Percentiles rank a stretch among this genome's conserved stretches.
Evolutionary conservation across 169 alveolate species (phyloP).

Genomic region (Plasmodium sp.): DNA sequence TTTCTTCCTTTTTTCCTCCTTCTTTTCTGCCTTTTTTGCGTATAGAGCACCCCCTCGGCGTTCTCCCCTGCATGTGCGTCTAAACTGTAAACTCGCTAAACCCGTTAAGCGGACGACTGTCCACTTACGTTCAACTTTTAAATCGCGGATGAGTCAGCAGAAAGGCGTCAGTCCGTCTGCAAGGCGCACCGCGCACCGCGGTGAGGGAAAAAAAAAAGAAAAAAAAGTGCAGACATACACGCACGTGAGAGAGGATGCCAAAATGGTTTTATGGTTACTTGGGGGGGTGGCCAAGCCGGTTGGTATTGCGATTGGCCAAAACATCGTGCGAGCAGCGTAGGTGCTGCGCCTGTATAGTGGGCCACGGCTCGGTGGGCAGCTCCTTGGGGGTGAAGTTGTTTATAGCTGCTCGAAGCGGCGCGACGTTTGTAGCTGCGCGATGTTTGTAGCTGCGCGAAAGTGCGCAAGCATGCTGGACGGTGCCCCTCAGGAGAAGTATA

Average conservation of each 20-base stretch:
- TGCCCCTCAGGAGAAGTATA: conserved; percentile 25
- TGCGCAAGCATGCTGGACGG: no score
- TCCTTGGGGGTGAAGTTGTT: no score
- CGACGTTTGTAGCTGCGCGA: no score
- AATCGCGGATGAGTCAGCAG: background rate
- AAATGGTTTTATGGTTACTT: background rate
- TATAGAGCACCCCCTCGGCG: background rate
- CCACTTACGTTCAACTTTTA: background rate
- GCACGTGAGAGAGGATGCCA: no score
- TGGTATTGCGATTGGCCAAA: background rate
- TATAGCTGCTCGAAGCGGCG: no score
- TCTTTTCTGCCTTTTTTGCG: background rate
- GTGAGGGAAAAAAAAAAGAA: background rate
- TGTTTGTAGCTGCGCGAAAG: no score
- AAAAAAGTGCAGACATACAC: no score
- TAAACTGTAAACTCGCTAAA: no score
- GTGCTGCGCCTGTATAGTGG: background rate
- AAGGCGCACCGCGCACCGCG: background rate
- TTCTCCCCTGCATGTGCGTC: no score
- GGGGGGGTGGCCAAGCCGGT: background rate
- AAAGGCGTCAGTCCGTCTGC: no score
- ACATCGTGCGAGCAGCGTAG: background rate
- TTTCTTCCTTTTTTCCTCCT: no score
- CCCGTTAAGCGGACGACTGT: background rate
- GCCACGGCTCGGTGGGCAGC: no score